phyloP scores from a whole-genome alignment of 495 filamentous ascomycete species.

The Hypoxylon cercidicola region DNA sequence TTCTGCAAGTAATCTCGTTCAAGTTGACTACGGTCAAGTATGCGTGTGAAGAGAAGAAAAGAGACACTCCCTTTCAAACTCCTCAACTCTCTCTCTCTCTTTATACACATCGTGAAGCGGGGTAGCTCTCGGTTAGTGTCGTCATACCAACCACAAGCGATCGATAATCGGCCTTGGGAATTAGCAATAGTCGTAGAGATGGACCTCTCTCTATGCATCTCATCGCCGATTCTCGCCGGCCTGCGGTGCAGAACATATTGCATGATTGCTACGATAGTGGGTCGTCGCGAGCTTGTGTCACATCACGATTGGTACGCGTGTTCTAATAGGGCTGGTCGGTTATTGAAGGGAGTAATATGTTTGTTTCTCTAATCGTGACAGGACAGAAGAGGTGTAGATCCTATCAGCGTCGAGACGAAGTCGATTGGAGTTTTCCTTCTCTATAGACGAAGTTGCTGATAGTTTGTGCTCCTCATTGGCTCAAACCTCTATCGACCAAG shows the following conservation, averaged over 20 bases:
- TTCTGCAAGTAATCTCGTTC: conserved; percentile 13
- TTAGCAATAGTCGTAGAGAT: conserved; percentile 21
- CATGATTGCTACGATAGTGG: conserved; percentile 36
- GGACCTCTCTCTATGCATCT: conserved; percentile 19
- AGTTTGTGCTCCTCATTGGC: not conserved
- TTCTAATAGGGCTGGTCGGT: conserved; percentile 20
- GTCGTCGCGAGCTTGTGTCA: conserved; percentile 12
- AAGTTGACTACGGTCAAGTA: conserved; percentile 8
- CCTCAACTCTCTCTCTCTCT: conserved; percentile 4
- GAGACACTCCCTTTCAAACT: not conserved
- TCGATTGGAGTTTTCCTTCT: conserved; percentile 1
- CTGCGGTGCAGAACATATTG: conserved; percentile 18
- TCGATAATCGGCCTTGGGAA: conserved; percentile 5
- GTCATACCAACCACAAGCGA: conserved; percentile 36
- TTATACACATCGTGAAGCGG: conserved; percentile 43
- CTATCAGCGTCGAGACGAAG: not conserved
- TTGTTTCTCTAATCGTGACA: conserved; percentile 11
- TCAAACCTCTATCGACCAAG: not conserved
- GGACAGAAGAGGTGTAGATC: conserved; percentile 30
- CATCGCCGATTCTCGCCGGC: conserved; percentile 42
- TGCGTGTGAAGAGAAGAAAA: conserved; percentile 1
- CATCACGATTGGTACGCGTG: conserved; percentile 23
- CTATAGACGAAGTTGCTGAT: conserved; percentile 2
- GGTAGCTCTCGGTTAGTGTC: conserved; percentile 39
- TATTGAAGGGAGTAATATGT: conserved; percentile 3